Evolutionary conservation across 2,329 filamentous ascomycete species (phyloP), one percentile per base, ranked within the genome.

Genomic region (Calonectria henricotiae): DNA sequence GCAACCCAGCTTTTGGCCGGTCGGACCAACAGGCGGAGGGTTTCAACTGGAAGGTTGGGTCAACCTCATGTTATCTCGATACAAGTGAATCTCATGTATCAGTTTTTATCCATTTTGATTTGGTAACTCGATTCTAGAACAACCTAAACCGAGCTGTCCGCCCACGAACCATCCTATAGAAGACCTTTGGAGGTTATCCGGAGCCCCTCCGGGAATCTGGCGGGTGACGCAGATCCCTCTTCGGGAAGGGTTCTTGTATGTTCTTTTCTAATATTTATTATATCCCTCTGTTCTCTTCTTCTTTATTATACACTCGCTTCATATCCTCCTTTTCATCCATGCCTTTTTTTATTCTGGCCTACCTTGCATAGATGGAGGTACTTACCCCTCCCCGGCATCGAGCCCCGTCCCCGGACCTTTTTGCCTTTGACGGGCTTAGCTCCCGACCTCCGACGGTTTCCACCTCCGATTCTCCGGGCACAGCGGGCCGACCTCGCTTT

Each of bases 401-500:
- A 25, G 20, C 51, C 35, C 51, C 51, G 51, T 37, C 12, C 20
- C n/a, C 51, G 32, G 51, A 58, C n/a, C 20, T 37, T 58, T 23
- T 37, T 58, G 51, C n/a, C 51, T 39, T 23, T 32, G 35, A 58
- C 13, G n/a, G 51, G 15, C 20, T 6, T 17, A 7, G 51, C 20
- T 12, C 35, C 51, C 51, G 51, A 58, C 43, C 17, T n/a, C 8
- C 20, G 13, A 9, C 51, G 51, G 35, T 32, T 15, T 32, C 32
- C 32, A 58, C 51, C 32, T 39, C 51, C 51, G 51, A 37, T 35
- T 25, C 51, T 39, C 51, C 51, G 51, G 5, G 51, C 6, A 23
- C 20, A 9, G 35, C 7, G n/a, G 15, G 20, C 51, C 32, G 35
- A 58, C 32, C 51, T 39, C 20, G 20, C 51, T 25, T 25, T n/a